These are phyloP conservation scores for Coffea humblotiana DNA, from an alignment of 305 asterid species.

Conservation along the genomic window DNA sequence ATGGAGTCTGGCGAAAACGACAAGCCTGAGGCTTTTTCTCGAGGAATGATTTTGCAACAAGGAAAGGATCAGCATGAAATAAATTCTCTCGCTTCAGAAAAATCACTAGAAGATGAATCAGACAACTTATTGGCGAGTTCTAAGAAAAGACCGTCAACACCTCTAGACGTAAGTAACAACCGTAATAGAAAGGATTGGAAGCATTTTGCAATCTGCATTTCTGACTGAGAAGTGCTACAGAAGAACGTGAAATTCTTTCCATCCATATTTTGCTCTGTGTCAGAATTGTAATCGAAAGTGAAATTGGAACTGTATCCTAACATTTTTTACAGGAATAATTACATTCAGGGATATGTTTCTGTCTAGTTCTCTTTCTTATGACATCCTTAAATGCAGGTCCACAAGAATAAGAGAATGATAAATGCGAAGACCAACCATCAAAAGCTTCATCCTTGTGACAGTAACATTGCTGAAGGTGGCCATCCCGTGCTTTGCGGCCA, in stretches of 20 bases:
- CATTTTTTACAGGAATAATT: no score
- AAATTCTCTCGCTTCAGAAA: constrained; percentile 11
- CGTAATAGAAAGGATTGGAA: neutral
- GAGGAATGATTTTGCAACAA: constrained; percentile 22
- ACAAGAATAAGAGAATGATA: constrained; percentile 41
- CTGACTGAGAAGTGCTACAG: no score
- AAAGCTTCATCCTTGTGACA: neutral
- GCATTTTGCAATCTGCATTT: neutral
- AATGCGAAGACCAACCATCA: constrained; percentile 22
- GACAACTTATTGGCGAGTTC: constrained; percentile 7
- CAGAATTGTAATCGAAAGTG: neutral
- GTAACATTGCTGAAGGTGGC: constrained; percentile 24
- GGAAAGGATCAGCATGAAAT: constrained; percentile 18
- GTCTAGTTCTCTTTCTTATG: neutral
- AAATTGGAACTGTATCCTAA: neutral
- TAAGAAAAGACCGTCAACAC: constrained; percentile 14
- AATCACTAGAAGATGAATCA: constrained; percentile 25
- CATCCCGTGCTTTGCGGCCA: constrained; percentile 21
- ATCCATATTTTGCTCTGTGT: neutral
- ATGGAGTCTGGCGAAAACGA: constrained; percentile 17
- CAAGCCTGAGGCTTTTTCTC: constrained; percentile 11
- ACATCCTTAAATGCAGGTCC: constrained; percentile 29
- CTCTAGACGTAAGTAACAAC: constrained; percentile 2
- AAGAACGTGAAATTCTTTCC: no score
- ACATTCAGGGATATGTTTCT: no score